A percentile compares a stretch with the other conserved stretches of the same genome.
These are phyloP conservation scores for Euphrasia arctica DNA, from an alignment of 305 asterid genomes.

Conservation along the genomic window DNA sequence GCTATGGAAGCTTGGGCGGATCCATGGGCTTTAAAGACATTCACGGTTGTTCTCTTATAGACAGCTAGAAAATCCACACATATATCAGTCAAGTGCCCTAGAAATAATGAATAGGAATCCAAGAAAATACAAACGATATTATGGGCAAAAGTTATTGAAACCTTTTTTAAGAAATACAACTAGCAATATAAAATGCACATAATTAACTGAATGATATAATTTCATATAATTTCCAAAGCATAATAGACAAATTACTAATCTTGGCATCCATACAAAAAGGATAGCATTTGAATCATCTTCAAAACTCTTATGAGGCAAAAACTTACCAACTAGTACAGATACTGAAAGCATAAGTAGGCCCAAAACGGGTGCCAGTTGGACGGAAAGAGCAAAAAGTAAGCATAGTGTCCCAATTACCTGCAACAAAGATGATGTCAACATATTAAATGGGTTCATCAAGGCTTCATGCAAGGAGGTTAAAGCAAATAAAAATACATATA, in stretches of 20 bases:
- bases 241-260: constrained; percentile 8
- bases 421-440: constrained; percentile 24
- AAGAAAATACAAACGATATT: background rate
- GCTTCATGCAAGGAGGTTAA: constrained; percentile 12
- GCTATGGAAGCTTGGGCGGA: constrained; percentile 86
- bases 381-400: constrained; percentile 72
- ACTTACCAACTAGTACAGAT: constrained; percentile 78
- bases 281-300: background rate
- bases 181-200: background rate
- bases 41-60: constrained; percentile 89
- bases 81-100: constrained; percentile 27
- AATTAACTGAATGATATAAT: background rate
- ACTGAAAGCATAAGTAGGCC: constrained; percentile 80
- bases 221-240: background rate
- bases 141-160: background rate
- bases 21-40: constrained; percentile 90
- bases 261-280: constrained; percentile 19
- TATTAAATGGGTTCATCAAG: constrained; percentile 19
- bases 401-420: constrained; percentile 91
- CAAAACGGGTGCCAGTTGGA: constrained; percentile 91
- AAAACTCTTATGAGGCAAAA: constrained; percentile 20
- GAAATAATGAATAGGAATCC: background rate
- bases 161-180: constrained; percentile 5
- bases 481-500: constrained; percentile 12
- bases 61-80: constrained; percentile 49